Percentiles rank a stretch among this genome's conserved stretches.
Conservation (phyloP, 352 stramenopile genomes). For the Halophytophthora batemanensis region DNA sequence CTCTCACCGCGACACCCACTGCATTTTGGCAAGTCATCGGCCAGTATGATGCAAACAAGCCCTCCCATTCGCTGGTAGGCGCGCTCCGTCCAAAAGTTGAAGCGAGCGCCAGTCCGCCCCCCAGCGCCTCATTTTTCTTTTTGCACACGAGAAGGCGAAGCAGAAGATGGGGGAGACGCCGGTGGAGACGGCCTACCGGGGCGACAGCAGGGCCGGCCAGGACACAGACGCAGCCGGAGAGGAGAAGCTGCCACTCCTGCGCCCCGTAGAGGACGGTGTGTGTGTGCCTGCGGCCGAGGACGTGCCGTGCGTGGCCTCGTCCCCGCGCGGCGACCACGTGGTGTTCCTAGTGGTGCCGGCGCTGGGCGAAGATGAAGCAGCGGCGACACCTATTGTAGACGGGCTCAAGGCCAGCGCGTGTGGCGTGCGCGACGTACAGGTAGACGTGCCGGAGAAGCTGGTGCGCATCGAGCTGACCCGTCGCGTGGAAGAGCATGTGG, state of each 20-base stretch:
- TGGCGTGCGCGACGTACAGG: slow-evolving; percentile 46
- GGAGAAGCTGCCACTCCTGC: slow-evolving; percentile 30
- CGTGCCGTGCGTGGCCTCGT: slow-evolving; percentile 71
- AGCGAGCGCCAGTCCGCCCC: neutral
- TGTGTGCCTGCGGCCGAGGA: slow-evolving; percentile 66
- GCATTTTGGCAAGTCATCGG: too few relatives aligned
- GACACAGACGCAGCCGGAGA: neutral
- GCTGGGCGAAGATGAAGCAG: slow-evolving; percentile 23
- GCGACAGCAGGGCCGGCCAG: slow-evolving; percentile 1
- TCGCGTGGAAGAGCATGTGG: slow-evolving; percentile 34
- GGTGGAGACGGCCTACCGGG: slow-evolving; percentile 20
- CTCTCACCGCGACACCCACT: too few relatives aligned
- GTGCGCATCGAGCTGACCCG: slow-evolving; percentile 55
- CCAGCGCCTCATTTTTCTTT: too few relatives aligned
- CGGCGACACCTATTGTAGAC: slow-evolving; percentile 25
- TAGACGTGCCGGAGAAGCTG: slow-evolving; percentile 67
- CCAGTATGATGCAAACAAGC: neutral
- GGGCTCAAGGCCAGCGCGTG: slow-evolving; percentile 28
- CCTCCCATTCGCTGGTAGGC: neutral
- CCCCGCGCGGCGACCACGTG: slow-evolving; percentile 45
- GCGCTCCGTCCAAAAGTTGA: neutral
- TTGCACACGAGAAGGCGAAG: too few relatives aligned
- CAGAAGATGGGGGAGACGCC: neutral
- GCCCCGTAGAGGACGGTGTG: slow-evolving; percentile 22
- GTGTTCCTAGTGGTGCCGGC: slow-evolving; percentile 72